These are phyloP conservation scores for Penicillium lividum DNA, from an alignment of 495 filamentous ascomycete genomes.

Conservation along the genomic window DNA sequence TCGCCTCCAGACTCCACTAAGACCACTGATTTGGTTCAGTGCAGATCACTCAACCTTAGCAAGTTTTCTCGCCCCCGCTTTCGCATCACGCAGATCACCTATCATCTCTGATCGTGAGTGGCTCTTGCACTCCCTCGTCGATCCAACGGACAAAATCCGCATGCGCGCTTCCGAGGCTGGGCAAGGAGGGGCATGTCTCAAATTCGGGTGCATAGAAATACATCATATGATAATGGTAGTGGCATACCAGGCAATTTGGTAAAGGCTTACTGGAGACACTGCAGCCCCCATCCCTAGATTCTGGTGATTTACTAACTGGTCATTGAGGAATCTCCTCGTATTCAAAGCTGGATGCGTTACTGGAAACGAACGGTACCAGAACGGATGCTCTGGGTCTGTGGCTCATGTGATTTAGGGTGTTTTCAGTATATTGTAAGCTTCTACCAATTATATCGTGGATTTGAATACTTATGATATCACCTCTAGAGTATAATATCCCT, in stretches of 20 bases:
- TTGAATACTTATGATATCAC: neutral
- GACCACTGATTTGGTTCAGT: slow-evolving; percentile 8
- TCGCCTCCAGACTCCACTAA: neutral
- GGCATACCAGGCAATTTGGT: too few species aligned
- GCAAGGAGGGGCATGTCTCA: neutral
- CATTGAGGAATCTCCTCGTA: neutral
- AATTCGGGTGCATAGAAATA: neutral
- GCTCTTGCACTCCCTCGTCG: neutral
- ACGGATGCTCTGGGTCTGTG: neutral
- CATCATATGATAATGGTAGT: neutral
- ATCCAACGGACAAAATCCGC: slow-evolving; percentile 10
- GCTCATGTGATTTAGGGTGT: too few species aligned
- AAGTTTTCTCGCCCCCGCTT: neutral
- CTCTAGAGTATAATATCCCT: neutral
- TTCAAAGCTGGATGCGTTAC: neutral
- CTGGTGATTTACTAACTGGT: neutral
- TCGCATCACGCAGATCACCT: neutral
- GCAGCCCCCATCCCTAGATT: neutral
- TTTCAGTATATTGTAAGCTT: too few species aligned
- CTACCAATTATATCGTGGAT: too few species aligned
- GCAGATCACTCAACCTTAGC: neutral
- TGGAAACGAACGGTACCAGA: neutral
- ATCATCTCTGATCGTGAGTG: neutral
- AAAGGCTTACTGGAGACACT: neutral
- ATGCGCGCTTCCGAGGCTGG: neutral